These are phyloP conservation scores for Rheum nobile DNA, from an alignment of 148 eudicot species.

Conservation along the genomic window DNA sequence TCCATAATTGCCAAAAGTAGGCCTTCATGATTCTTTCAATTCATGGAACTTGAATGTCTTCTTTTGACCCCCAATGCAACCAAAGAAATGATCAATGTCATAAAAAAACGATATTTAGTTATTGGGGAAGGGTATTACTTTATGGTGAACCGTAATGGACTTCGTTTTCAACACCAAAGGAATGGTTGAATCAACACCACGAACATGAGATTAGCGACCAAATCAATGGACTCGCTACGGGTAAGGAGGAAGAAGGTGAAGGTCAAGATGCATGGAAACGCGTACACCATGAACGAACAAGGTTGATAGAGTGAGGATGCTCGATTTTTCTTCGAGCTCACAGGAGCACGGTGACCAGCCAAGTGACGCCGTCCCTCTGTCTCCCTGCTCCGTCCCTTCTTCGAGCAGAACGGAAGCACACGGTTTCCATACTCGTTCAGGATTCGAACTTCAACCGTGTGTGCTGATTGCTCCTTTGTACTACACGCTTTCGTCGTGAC, in stretches of 20 bases:
- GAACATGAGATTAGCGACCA: too few relatives aligned
- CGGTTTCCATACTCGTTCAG: constrained; percentile 4
- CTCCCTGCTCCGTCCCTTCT: not conserved
- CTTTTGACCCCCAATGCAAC: too few relatives aligned
- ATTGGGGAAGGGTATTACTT: too few relatives aligned
- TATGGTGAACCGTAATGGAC: too few relatives aligned
- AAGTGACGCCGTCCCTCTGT: not conserved
- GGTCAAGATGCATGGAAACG: not conserved
- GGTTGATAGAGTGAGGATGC: not conserved
- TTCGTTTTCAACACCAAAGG: too few relatives aligned
- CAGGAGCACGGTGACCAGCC: not conserved
- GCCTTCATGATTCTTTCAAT: too few relatives aligned
- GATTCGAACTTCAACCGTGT: not conserved
- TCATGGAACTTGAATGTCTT: too few relatives aligned
- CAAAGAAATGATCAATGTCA: too few relatives aligned
- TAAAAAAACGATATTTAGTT: too few relatives aligned
- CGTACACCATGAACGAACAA: not conserved
- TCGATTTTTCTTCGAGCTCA: not conserved
- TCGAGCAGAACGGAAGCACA: constrained; percentile 1
- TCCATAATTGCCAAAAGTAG: too few relatives aligned
- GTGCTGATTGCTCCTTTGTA: not conserved
- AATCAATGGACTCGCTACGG: too few relatives aligned
- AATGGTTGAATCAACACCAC: too few relatives aligned
- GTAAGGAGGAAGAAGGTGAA: constrained; percentile 4
- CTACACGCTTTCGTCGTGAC: not conserved